Evolutionary conservation across 1,284 basidiomycete species (phyloP).

Genomic region (Schizophyllum commune): DNA sequence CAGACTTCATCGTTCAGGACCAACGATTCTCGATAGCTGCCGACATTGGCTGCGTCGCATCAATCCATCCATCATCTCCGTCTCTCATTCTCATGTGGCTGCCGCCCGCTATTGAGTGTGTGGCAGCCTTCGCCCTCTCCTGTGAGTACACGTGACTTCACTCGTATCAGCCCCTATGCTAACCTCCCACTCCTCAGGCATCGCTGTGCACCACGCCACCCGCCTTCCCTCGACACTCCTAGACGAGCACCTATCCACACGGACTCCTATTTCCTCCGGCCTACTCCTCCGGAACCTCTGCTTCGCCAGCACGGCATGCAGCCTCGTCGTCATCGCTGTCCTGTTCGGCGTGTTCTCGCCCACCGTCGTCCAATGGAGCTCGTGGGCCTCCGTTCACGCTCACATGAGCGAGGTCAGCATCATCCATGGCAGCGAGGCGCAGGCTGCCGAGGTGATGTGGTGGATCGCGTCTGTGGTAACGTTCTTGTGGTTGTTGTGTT

Average conservation of each 20-base stretch:
- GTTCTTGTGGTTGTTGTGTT: constrained; percentile 28
- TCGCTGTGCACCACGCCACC: constrained; percentile 26
- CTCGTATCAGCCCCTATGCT: neutral
- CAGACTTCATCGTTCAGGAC: constrained; percentile 37
- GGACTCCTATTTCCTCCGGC: constrained; percentile 26
- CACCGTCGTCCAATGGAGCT: constrained; percentile 21
- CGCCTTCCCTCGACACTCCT: constrained; percentile 20
- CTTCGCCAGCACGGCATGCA: constrained; percentile 14
- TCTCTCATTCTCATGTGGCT: constrained; percentile 28
- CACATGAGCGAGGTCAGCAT: constrained; percentile 25
- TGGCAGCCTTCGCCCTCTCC: neutral
- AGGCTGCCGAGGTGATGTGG: constrained; percentile 24
- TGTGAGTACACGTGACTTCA: neutral
- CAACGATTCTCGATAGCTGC: constrained; percentile 34
- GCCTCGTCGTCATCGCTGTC: constrained; percentile 25
- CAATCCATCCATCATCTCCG: constrained; percentile 25
- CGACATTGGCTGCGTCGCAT: constrained; percentile 28
- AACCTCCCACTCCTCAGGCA: constrained; percentile 14
- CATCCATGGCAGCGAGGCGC: constrained; percentile 20
- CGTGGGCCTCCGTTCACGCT: constrained; percentile 26
- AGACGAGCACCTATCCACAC: constrained; percentile 23
- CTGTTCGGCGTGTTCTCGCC: constrained; percentile 26
- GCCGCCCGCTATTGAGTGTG: constrained; percentile 12
- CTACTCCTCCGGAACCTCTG: constrained; percentile 33
- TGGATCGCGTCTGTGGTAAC: constrained; percentile 31